Evolutionary conservation across 1,284 basidiomycete genomes (phyloP).

Genomic region (Papiliotrema terrestris): DNA sequence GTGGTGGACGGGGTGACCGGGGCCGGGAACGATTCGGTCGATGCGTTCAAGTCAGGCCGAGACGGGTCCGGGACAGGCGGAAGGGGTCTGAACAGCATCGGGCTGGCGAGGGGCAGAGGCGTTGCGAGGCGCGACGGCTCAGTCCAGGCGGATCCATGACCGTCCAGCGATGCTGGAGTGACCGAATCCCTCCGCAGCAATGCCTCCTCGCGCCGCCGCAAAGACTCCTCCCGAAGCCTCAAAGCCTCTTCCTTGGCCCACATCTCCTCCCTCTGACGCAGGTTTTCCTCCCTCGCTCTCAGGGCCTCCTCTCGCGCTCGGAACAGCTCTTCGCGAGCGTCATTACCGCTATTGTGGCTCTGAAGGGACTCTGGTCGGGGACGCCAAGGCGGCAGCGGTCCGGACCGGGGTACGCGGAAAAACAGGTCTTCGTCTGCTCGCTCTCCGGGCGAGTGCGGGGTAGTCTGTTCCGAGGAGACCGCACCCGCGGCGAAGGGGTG

Average conservation of each 20-base stretch:
- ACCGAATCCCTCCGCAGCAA: neutral
- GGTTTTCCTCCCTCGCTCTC: neutral
- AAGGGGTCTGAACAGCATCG: neutral
- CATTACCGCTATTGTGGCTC: neutral
- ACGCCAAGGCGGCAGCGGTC: constrained; percentile 1
- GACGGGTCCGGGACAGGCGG: neutral
- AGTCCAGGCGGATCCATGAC: no score
- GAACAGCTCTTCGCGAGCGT: neutral
- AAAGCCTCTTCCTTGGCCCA: neutral
- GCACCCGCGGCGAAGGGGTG: constrained; percentile 8
- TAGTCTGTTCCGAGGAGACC: neutral
- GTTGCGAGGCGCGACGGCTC: neutral
- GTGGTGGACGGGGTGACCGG: neutral
- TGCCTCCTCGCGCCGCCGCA: neutral
- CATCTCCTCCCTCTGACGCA: neutral
- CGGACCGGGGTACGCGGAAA: neutral
- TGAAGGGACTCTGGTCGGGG: neutral
- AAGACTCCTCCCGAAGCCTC: neutral
- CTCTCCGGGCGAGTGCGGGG: neutral
- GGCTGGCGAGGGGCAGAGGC: neutral
- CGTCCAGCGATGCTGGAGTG: neutral
- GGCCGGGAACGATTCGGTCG: neutral
- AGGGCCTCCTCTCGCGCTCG: constrained; percentile 1
- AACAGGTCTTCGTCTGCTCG: constrained; percentile 4
- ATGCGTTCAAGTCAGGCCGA: neutral